A percentile compares a stretch with the other conserved stretches of the same genome.
phyloP scores from a whole-genome alignment of 202 grass and related monocot genomes.

The Eragrostis tef region DNA sequence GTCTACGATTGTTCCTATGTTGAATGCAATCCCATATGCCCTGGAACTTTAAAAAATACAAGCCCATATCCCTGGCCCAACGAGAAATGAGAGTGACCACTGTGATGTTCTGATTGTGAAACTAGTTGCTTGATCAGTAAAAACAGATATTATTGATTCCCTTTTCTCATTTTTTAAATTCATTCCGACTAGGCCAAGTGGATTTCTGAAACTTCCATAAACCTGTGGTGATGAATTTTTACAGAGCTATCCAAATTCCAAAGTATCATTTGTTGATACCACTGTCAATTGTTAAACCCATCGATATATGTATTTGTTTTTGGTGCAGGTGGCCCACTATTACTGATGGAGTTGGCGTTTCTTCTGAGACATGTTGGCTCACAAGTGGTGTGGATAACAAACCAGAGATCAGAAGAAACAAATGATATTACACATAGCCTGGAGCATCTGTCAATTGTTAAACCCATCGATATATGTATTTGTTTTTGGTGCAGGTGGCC shows the following conservation, averaged over 20 bases:
- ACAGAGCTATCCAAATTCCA: not conserved
- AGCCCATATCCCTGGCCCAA: not conserved
- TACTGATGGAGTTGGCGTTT: conserved; percentile 95
- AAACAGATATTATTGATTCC: not conserved
- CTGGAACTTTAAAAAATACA: not conserved
- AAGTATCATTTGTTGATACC: conserved; percentile 10
- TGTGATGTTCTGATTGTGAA: not conserved
- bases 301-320: conserved; percentile 20
- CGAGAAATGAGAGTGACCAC: not conserved
- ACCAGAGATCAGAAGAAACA: conserved; percentile 73
- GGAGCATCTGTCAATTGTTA: not conserved
- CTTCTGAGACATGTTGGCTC: conserved; percentile 70
- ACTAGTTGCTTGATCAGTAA: not conserved
- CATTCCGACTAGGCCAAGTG: not conserved
- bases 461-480: conserved; percentile 7
- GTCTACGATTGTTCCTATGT: conserved; percentile 10
- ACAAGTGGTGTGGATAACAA: conserved; percentile 87
- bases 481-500: conserved; percentile 70
- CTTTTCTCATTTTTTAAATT: conserved; percentile 11
- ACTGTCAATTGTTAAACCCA: not conserved
- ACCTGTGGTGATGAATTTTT: too few relatives aligned
- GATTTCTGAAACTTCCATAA: not conserved
- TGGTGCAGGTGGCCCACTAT: conserved; percentile 84
- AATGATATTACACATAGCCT: conserved; percentile 74
- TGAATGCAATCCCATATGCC: not conserved